Base-by-base conservation (phyloP, 306 rosid species). In the Malus orientalis region DNA sequence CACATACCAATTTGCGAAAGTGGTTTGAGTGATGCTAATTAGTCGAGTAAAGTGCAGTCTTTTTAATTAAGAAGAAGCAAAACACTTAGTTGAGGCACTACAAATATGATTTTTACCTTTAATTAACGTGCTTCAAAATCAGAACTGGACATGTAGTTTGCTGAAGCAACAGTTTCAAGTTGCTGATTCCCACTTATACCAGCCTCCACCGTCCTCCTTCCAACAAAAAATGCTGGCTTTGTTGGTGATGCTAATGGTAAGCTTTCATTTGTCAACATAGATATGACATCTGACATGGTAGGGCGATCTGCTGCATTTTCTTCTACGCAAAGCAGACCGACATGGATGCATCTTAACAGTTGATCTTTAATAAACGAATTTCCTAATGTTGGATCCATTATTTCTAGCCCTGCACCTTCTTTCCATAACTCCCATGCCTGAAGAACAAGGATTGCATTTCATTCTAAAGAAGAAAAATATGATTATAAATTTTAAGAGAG, bases 341-440 rank as follows among this genome's bases (percentile, higher is more conserved):
- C 33, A 25, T 73, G 55, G 13, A 76, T 27, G 58, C 81, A 83
- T 83, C 80, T 78, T 4, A 72, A 33, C 16, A 81, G 65, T 44
- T 83, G 58, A 8, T 83, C 75, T 0, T 19, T 47, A 3, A 60
- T 40, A 42, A 68, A 76, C 3, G 79, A 69, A 18, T 72, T 67
- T 5, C 9, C 36, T 45, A 76, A 22, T n/a, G 33, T 4, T 78
- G 62, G 73, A 73, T 82, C 85, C 53, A 40, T 45, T 29, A 82
- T 3, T 49, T 73, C 36, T 40, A 49, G 18, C 8, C 27, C 45
- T 15, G 2, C 2, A 5, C 57, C 76, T 13, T 68, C n/a, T 78
- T 54, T 78, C 85, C 79, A 74, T 3, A 73, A 73, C 30, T 82
- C 82, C 85, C 63, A 71, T 53, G 64, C 5, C 75, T 71, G 74